Conservation (phyloP, 306 rosid species). For the Quercus variabilis region DNA sequence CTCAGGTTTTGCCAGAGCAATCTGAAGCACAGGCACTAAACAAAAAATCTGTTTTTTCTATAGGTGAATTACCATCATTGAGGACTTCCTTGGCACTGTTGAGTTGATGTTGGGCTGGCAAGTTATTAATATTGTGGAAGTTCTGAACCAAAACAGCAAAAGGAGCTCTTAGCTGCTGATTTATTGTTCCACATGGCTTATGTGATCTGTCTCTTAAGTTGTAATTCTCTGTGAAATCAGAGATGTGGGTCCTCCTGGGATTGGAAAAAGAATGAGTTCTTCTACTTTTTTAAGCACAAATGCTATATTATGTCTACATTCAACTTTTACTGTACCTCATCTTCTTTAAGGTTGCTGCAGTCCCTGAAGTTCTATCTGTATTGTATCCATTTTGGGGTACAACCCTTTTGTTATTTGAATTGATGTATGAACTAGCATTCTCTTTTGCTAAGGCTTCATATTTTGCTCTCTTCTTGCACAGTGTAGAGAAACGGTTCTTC, state of each 20-base stretch:
- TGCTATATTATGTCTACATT: slow-evolving; percentile 1
- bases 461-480: slow-evolving; percentile 99
- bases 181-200: slow-evolving; percentile 45
- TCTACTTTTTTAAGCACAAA: slow-evolving; percentile 6
- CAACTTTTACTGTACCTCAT: slow-evolving; percentile 55
- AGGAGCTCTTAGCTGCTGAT: slow-evolving; percentile 70
- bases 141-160: slow-evolving; percentile 83
- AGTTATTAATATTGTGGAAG: slow-evolving; percentile 38
- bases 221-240: slow-evolving; percentile 52
- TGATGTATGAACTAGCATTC: slow-evolving; percentile 59
- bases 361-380: slow-evolving; percentile 52
- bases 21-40: slow-evolving; percentile 14
- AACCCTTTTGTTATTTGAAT: slow-evolving; percentile 71
- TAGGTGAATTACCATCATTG: slow-evolving; percentile 47
- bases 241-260: slow-evolving; percentile 64
- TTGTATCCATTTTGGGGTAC: slow-evolving; percentile 40
- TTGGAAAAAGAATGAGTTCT: slow-evolving; percentile 19
- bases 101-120: slow-evolving; percentile 47
- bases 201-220: slow-evolving; percentile 54
- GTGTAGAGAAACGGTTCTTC: slow-evolving; percentile 89
- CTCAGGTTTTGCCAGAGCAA: slow-evolving; percentile 20
- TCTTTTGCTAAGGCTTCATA: slow-evolving; percentile 90
- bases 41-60: slow-evolving; percentile 8
- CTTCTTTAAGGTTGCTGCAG: slow-evolving; percentile 46
- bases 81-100: slow-evolving; percentile 38